Base-by-base conservation (phyloP, 441 rosid species). In the Gossypium davidsonii region DNA sequence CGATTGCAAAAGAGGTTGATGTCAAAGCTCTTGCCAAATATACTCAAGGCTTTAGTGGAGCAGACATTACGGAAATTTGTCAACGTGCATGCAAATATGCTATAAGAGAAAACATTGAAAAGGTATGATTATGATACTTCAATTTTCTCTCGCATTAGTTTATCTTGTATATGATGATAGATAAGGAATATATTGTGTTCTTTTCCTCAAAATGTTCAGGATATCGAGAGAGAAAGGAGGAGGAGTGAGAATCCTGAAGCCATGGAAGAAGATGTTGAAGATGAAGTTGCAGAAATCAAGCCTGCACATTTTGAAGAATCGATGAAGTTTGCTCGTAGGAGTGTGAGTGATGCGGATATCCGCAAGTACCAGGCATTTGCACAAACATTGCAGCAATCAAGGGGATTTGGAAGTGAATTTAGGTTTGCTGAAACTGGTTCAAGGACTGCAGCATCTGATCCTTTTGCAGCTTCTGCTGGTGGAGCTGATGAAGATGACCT, bases 401-500 rank as follows among this genome's bases (percentile, higher is more conserved):
- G 91, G 78, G 91, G 91, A 71, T 75, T 87, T 20, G 91, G 91
- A 52, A 57, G 79, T 3, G 91, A 85, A 69, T 87, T 87, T 59
- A 81, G 89, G 74, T 87, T 87, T 78, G 57, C 89, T 6, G 87
- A 78, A 4, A 65, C 80, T 0, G 81, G 81, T 18, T 52, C 81
- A 0, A 82, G 83, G 61, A 74, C 84, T 14, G 73, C 79, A 21
- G 78, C 78, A 28, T 48, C 91, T 6, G 94, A 92, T 81, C 88
- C 96, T 3, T 92, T 92, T 74, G 86, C 89, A 15, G 83, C 90
- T 59, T 64, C 95, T 10, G 88, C 91, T 12, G 93, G 85, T 1
- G 92, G 81, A 0, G 93, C 83, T 20, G 93, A 90, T 15, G 94
- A 88, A 9, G 97, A 91, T 48, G 97, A 91, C 79, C 97, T 91